phyloP scores from a whole-genome alignment of 192 early-diverging fungal species.

The Helicostylum pulchrum region DNA sequence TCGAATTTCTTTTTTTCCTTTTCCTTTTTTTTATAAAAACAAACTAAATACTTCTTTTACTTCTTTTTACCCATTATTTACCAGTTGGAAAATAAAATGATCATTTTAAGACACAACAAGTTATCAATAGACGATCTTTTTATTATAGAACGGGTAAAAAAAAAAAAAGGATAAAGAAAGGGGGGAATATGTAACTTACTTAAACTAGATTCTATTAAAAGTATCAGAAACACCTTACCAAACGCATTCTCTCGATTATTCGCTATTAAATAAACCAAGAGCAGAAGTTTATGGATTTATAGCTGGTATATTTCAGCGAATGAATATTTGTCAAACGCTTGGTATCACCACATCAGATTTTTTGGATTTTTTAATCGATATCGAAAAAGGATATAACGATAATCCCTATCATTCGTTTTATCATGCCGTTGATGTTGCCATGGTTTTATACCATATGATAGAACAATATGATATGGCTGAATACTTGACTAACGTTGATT shows the following conservation, averaged over 20 bases:
- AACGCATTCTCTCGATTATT: slow-evolving; percentile 38
- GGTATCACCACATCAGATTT: slow-evolving; percentile 62
- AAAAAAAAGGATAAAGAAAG: too few species aligned
- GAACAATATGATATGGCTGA: slow-evolving; percentile 61
- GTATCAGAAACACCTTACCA: slow-evolving; percentile 41
- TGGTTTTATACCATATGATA: slow-evolving; percentile 77
- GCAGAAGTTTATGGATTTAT: slow-evolving; percentile 82
- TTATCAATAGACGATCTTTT: slow-evolving; percentile 57
- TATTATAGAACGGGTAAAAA: slow-evolving; percentile 51
- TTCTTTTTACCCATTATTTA: neutral
- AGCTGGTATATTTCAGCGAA: slow-evolving; percentile 70
- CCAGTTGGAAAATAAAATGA: slow-evolving; percentile 28
- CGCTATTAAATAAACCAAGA: slow-evolving; percentile 61
- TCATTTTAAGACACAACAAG: slow-evolving; percentile 45
- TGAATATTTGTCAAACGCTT: slow-evolving; percentile 58
- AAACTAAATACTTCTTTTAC: neutral
- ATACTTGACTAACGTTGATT: slow-evolving; percentile 66
- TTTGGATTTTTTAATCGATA: slow-evolving; percentile 82
- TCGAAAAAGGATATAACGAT: slow-evolving; percentile 72
- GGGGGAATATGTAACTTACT: neutral
- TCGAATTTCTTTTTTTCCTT: neutral
- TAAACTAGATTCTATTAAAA: slow-evolving; percentile 45
- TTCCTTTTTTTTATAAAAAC: too few species aligned
- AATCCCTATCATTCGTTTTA: slow-evolving; percentile 92
- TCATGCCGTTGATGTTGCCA: slow-evolving; percentile 87